A percentile compares a stretch with the other conserved stretches of the same genome.
These are phyloP conservation scores for Nakazawaea anatomiae DNA, from an alignment of 805 yeast genomes.

Conservation along the genomic window DNA sequence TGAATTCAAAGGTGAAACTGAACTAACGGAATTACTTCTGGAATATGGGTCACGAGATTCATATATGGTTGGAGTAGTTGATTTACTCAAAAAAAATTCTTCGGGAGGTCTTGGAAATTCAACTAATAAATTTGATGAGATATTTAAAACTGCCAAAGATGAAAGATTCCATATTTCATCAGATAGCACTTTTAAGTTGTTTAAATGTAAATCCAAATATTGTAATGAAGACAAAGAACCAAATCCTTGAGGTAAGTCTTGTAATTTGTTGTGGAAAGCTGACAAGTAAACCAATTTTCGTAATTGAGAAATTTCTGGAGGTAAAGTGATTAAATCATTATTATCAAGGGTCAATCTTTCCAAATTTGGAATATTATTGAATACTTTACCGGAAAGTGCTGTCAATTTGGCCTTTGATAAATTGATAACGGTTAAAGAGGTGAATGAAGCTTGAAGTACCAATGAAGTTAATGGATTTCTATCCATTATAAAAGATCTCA, in stretches of 20 bases:
- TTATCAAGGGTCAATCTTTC: slow-evolving; percentile 73
- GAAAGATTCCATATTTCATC: slow-evolving; percentile 59
- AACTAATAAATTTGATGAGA: slow-evolving; percentile 67
- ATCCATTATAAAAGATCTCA: slow-evolving; percentile 68
- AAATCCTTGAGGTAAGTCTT: slow-evolving; percentile 60
- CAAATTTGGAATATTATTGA: slow-evolving; percentile 54
- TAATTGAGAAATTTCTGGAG: slow-evolving; percentile 59
- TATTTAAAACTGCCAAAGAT: slow-evolving; percentile 54
- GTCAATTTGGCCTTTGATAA: slow-evolving; percentile 80
- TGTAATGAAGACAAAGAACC: slow-evolving; percentile 54
- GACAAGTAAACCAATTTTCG: slow-evolving; percentile 60
- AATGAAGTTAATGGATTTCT: slow-evolving; percentile 80
- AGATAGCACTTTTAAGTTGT: slow-evolving; percentile 68
- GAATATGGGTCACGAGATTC: slow-evolving; percentile 9
- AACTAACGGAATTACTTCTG: slow-evolving; percentile 6
- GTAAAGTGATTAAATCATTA: slow-evolving; percentile 75
- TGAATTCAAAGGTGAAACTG: slow-evolving; percentile 14
- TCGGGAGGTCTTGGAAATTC: slow-evolving; percentile 51
- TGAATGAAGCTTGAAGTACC: slow-evolving; percentile 45
- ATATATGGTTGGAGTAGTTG: slow-evolving; percentile 1
- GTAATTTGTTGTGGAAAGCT: slow-evolving; percentile 67
- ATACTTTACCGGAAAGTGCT: slow-evolving; percentile 58
- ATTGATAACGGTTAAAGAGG: slow-evolving; percentile 63
- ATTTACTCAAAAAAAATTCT: slow-evolving; percentile 10
- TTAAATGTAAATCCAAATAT: slow-evolving; percentile 74